A percentile compares a stretch with the other conserved stretches of the same genome.
These are phyloP conservation scores for Podospora australis DNA, from an alignment of 495 filamentous ascomycete species.

Conservation along the genomic window DNA sequence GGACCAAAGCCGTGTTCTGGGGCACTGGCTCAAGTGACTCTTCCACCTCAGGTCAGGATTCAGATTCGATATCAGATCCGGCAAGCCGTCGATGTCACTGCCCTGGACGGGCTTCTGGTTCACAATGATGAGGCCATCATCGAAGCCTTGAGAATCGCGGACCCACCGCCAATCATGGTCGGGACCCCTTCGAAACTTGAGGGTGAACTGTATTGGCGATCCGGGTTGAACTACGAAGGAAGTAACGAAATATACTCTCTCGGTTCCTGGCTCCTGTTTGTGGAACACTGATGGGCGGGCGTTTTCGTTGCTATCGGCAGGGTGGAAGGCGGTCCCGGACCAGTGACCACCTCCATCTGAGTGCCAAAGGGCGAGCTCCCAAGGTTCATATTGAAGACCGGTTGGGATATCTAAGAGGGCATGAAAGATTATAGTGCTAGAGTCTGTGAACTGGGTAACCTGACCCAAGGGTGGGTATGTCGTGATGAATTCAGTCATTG, in stretches of 20 bases:
- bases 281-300: conserved; percentile 34
- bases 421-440: conserved; percentile 53
- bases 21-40: conserved; percentile 56
- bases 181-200: conserved; percentile 58
- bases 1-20: conserved; percentile 65
- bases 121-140: conserved; percentile 59
- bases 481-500: conserved; percentile 30
- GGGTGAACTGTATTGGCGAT: conserved; percentile 57
- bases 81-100: conserved; percentile 38
- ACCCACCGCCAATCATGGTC: conserved; percentile 68
- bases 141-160: conserved; percentile 51
- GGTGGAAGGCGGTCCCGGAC: conserved; percentile 38
- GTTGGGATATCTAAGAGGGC: conserved; percentile 65
- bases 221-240: conserved; percentile 35
- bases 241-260: conserved; percentile 40
- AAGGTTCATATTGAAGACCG: conserved; percentile 48
- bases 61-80: conserved; percentile 53
- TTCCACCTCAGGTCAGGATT: conserved; percentile 53
- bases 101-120: conserved; percentile 20
- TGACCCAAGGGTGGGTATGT: conserved; percentile 65
- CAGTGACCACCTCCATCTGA: conserved; percentile 44
- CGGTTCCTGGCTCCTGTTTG: conserved; percentile 21
- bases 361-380: conserved; percentile 76
- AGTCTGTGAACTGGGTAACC: conserved; percentile 50
- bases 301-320: conserved; percentile 32